Evolutionary conservation across 208 protist genomes (phyloP).

Genomic region (Leishmania turanica): DNA sequence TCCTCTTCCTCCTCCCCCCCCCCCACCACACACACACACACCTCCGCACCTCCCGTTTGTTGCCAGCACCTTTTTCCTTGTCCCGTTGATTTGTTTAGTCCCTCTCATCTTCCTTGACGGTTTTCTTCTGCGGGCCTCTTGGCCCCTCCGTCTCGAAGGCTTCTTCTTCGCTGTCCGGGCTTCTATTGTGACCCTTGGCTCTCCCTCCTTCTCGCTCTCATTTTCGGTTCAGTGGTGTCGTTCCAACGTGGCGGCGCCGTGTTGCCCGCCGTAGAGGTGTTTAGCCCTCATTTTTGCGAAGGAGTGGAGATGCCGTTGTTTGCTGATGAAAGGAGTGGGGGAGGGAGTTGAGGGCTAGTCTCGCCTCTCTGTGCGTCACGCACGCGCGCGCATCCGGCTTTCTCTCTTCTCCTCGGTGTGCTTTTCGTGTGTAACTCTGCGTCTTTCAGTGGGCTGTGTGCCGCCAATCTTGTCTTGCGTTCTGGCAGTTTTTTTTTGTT

Average conservation of each 20-base stretch:
- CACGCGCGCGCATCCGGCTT: background rate
- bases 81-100: background rate
- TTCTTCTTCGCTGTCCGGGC: background rate
- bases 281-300: background rate
- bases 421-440: background rate
- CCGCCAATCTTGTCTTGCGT: background rate
- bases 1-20: too few species aligned
- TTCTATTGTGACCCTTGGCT: background rate
- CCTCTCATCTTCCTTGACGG: background rate
- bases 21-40: too few species aligned
- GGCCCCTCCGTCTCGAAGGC: background rate
- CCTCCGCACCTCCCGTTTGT: background rate
- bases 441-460: background rate
- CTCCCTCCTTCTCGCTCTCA: background rate
- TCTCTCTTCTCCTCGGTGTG: background rate
- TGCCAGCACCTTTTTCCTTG: background rate
- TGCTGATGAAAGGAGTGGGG: background rate
- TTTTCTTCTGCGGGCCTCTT: background rate
- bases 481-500: background rate
- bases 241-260: background rate
- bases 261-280: background rate
- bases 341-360: background rate
- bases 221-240: background rate
- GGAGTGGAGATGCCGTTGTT: background rate
- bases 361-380: background rate